Conservation (phyloP, 2,329 filamentous ascomycete genomes). For the Chaetomium globosum region DNA sequence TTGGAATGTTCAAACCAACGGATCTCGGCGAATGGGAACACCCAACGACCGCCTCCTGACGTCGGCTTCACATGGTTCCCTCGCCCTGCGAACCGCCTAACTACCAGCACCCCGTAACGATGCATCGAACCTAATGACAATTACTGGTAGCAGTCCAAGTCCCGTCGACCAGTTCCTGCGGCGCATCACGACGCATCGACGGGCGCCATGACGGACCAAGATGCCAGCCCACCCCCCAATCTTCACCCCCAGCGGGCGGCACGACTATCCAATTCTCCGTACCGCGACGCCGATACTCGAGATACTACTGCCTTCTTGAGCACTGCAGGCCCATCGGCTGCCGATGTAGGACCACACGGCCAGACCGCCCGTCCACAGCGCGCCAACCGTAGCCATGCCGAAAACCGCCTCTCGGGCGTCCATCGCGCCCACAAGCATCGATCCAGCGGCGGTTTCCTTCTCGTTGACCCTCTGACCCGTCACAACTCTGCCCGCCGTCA, state of each 20-base stretch:
- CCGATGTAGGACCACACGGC: slow-evolving; percentile 18
- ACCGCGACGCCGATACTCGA: slow-evolving; percentile 20
- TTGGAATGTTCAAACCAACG: neutral
- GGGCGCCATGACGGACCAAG: slow-evolving; percentile 42
- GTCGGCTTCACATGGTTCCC: slow-evolving; percentile 23
- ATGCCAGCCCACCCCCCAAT: slow-evolving; percentile 38
- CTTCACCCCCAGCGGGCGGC: slow-evolving; percentile 32
- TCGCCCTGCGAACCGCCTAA: neutral
- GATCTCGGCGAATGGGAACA: slow-evolving; percentile 26
- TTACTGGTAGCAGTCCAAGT: slow-evolving; percentile 37
- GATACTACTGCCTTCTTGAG: slow-evolving; percentile 6
- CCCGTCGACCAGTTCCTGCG: slow-evolving; percentile 12
- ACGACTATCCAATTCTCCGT: slow-evolving; percentile 27
- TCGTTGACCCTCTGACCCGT: slow-evolving; percentile 47
- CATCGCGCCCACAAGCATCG: slow-evolving; percentile 48
- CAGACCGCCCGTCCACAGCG: slow-evolving; percentile 22
- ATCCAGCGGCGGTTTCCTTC: slow-evolving; percentile 55
- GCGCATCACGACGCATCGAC: slow-evolving; percentile 4
- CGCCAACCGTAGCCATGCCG: slow-evolving; percentile 26
- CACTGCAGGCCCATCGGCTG: slow-evolving; percentile 11
- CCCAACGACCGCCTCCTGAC: slow-evolving; percentile 23
- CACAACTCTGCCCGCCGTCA: slow-evolving; percentile 40
- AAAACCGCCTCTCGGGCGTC: slow-evolving; percentile 31
- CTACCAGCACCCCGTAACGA: neutral
- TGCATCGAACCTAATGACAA: slow-evolving; percentile 18